Evolutionary conservation across 176 grass and related monocot genomes (phyloP).

Genomic region (Poa pratensis): DNA sequence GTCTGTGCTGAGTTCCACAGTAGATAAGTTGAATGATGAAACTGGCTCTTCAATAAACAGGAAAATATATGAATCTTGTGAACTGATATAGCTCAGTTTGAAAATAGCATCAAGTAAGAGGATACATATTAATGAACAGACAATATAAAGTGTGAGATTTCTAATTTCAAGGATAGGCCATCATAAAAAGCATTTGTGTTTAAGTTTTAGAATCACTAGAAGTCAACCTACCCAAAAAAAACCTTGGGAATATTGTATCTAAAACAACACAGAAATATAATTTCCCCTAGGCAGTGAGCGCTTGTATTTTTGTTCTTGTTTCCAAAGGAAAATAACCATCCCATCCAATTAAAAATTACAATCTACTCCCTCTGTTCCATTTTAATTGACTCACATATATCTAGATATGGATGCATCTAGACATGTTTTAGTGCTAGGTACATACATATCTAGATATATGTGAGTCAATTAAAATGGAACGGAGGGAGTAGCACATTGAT

Average conservation of each 20-base stretch:
- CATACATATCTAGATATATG: too few relatives aligned
- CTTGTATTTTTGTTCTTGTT: slow-evolving; percentile 7
- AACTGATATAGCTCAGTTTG: background rate
- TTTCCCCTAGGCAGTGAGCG: slow-evolving; percentile 30
- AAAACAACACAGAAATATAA: slow-evolving; percentile 40
- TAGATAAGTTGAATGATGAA: background rate
- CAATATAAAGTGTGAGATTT: slow-evolving; percentile 16
- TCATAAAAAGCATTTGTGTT: slow-evolving; percentile 9
- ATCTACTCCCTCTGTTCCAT: background rate
- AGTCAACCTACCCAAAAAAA: slow-evolving; percentile 40
- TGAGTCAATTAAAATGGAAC: too few relatives aligned
- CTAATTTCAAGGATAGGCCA: background rate
- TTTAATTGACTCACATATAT: too few relatives aligned
- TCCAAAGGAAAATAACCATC: background rate
- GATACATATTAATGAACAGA: slow-evolving; percentile 7
- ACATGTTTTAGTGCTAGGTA: too few relatives aligned
- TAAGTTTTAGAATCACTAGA: slow-evolving; percentile 25
- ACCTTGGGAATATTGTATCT: slow-evolving; percentile 16
- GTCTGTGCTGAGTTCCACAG: background rate
- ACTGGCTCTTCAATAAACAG: background rate
- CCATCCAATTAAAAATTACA: slow-evolving; percentile 11
- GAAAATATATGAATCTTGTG: background rate
- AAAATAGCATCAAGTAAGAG: background rate
- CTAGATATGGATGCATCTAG: too few relatives aligned
- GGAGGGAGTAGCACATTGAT: background rate